Evolutionary conservation across 2,329 filamentous ascomycete species (phyloP).

Genomic region (Trichophyton equinum): DNA sequence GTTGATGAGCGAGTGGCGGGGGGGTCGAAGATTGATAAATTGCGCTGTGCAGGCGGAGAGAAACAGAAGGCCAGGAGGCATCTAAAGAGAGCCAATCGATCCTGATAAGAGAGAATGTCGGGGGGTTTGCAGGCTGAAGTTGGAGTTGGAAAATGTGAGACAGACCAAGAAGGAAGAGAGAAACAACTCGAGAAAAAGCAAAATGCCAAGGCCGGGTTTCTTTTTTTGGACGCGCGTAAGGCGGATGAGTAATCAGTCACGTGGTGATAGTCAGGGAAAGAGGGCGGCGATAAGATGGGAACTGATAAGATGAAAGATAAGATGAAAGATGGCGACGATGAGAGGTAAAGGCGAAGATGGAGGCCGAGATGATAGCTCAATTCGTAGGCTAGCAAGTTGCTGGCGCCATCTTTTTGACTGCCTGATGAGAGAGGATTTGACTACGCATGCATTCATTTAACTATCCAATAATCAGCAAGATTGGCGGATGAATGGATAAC

Average conservation of each 20-base stretch:
- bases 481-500: not conserved
- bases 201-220: conserved; percentile 15
- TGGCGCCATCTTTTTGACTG: not conserved
- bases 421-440: not conserved
- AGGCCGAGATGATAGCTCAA: not conserved
- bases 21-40: not conserved
- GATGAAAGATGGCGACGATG: too few species aligned
- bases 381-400: not conserved
- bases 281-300: too few species aligned
- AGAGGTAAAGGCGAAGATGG: not conserved
- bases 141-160: conserved; percentile 1
- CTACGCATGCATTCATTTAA: not conserved
- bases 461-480: not conserved
- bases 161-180: conserved; percentile 7
- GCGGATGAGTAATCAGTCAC: not conserved
- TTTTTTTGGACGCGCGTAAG: not conserved
- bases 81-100: not conserved
- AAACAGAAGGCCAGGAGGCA: not conserved
- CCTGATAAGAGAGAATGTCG: too few species aligned
- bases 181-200: conserved; percentile 10
- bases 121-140: too few species aligned
- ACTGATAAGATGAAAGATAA: too few species aligned
- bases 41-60: not conserved
- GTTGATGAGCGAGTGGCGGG: not conserved
- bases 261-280: not conserved